Evolutionary conservation across 2,329 filamentous ascomycete genomes (phyloP).

Genomic region (Fusarium sp.): DNA sequence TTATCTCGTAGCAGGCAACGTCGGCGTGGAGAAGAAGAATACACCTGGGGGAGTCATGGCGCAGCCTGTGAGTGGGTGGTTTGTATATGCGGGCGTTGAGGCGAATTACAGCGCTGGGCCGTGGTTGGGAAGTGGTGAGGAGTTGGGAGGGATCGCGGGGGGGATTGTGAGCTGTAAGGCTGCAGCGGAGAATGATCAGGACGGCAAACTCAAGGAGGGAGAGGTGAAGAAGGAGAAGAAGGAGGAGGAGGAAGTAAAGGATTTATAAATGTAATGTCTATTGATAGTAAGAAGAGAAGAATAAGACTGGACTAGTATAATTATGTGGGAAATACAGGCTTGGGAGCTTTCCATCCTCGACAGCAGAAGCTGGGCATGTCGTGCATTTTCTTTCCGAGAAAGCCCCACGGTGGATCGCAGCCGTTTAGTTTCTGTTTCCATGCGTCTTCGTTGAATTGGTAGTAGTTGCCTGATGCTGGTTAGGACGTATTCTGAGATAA

Average conservation of each 20-base stretch:
- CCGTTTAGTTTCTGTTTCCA: conserved; percentile 5
- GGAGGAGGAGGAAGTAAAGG: background rate
- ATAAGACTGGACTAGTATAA: background rate
- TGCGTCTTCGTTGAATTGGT: conserved; percentile 24
- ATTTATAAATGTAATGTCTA: background rate
- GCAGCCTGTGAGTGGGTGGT: conserved; percentile 51
- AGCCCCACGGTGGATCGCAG: conserved; percentile 25
- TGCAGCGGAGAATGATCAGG: background rate
- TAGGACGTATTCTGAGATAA: background rate
- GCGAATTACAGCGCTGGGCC: conserved; percentile 29
- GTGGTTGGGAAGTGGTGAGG: conserved; percentile 31
- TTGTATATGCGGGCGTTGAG: conserved; percentile 50
- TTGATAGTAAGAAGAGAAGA: background rate
- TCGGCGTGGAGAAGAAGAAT: conserved; percentile 45
- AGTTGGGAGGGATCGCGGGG: conserved; percentile 31
- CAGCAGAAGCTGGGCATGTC: conserved; percentile 30
- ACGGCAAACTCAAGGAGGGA: fast-evolving
- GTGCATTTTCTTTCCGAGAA: conserved; percentile 10
- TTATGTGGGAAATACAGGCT: background rate
- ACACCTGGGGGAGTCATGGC: conserved; percentile 38
- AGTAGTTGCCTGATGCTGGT: background rate
- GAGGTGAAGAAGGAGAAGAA: background rate
- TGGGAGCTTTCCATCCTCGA: background rate
- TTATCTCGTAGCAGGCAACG: conserved; percentile 50
- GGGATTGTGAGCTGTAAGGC: background rate